Evolutionary conservation across 371 early-diverging fungal species (phyloP).

Genomic region (Zopfochytrium polystomum): DNA sequence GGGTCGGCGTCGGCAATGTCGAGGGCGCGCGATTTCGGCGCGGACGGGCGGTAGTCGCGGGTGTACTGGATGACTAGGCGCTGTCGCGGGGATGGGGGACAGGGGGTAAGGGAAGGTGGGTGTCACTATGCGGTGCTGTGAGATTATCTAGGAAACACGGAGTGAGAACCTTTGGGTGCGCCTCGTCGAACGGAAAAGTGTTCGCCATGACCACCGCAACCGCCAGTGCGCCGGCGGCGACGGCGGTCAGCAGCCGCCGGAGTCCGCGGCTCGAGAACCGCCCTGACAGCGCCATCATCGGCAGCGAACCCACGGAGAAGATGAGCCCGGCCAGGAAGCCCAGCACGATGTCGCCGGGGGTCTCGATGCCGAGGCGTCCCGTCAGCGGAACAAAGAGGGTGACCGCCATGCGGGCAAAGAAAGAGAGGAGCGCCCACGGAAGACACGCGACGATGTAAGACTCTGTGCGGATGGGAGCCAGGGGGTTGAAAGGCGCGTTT

Average conservation of each 20-base stretch:
- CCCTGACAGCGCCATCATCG: slow-evolving; percentile 57
- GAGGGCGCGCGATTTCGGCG: slow-evolving; percentile 58
- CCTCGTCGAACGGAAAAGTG: slow-evolving; percentile 58
- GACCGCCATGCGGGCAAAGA: slow-evolving; percentile 17
- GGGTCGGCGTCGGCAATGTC: slow-evolving; percentile 65
- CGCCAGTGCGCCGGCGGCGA: slow-evolving; percentile 22
- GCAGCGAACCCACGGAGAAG: slow-evolving; percentile 48
- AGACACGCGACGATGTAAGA: too few relatives aligned
- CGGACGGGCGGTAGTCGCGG: slow-evolving; percentile 62
- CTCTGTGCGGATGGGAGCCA: too few relatives aligned
- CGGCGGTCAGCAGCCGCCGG: slow-evolving; percentile 29
- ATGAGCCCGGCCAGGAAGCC: slow-evolving; percentile 59
- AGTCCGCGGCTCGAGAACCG: slow-evolving; percentile 51
- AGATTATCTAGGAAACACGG: background rate
- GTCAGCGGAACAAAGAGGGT: slow-evolving; percentile 73
- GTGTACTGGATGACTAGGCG: slow-evolving; percentile 62
- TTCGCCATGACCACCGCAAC: slow-evolving; percentile 42
- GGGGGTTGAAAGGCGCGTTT: too few relatives aligned
- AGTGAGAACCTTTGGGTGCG: slow-evolving; percentile 60
- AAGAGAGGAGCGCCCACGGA: slow-evolving; percentile 4
- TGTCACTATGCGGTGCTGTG: background rate
- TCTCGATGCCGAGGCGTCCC: slow-evolving; percentile 67
- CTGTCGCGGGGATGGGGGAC: slow-evolving; percentile 12
- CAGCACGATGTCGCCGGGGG: slow-evolving; percentile 68
- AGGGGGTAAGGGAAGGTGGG: background rate